Base-by-base conservation (phyloP, 306 rosid species). In the Spatholobus suberectus region DNA sequence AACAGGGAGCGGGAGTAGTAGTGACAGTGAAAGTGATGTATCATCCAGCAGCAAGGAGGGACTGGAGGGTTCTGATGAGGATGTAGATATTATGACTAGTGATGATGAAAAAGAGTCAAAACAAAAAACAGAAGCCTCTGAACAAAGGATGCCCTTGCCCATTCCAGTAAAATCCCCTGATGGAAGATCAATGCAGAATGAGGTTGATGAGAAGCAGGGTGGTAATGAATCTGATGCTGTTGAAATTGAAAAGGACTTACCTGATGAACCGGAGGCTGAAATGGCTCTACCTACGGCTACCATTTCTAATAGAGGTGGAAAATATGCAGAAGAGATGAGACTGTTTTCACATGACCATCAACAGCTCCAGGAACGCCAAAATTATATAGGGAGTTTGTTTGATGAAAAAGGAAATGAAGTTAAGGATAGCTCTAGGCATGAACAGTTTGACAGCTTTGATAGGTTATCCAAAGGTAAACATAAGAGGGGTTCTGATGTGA, bases 61-160 rank as follows among this genome's bases (percentile, higher is more conserved):
- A n/a, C 71, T 35, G 18, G 85, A 85, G 83, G 99, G 85, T 79
- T 92, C 98, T 78, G 99, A 96, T 72, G 97, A 84, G 95, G 99
- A 96, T 76, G 97, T 96, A 59, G 95, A 96, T 87, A 96, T 96
- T 71, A 88, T 96, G 97, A 90, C 95, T n/a, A 93, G 98, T 84
- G 97, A 94, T 76, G 99, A 96, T 91, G 99, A 96, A 62, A 92
- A 92, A 76, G 97, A 91, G 84, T 82, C 94, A 59, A 89, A 92
- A 81, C 81, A 29, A 80, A 87, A 89, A 84, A 65, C 73, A 70
- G 96, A 87, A 86, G 83, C 83, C 83, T 70, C 90, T 38, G 90
- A 86, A 80, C 90, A 54, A 43, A 89, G 78, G 83, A 70, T 88
- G 44, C 77, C 93, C 75, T 57, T 89, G 12, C 90, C 86, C 35